A percentile compares a stretch with the other conserved stretches of the same genome.
phyloP scores from a whole-genome alignment of 2,329 filamentous ascomycete genomes.

The Beauveria australis region DNA sequence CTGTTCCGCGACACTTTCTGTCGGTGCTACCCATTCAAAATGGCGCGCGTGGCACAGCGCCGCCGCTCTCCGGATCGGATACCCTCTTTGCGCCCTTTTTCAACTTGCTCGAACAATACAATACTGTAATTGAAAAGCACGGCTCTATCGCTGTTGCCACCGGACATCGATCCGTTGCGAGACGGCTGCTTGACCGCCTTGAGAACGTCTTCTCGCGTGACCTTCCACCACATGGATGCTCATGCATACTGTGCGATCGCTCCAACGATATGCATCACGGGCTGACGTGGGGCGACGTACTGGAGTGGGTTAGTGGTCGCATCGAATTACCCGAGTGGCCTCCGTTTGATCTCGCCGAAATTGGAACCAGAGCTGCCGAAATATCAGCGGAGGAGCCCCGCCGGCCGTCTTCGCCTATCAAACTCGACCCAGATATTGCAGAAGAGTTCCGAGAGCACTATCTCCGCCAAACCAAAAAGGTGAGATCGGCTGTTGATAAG shows the following conservation, averaged over 20 bases:
- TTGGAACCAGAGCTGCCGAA: slow-evolving; percentile 53
- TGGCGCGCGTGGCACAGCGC: slow-evolving; percentile 51
- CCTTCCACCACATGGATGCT: slow-evolving; percentile 77
- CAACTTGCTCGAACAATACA: slow-evolving; percentile 77
- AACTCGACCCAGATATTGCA: slow-evolving; percentile 88
- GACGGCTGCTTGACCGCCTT: slow-evolving; percentile 77
- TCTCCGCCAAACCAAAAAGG: slow-evolving; percentile 84
- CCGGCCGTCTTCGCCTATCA: slow-evolving; percentile 52
- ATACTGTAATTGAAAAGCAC: slow-evolving; percentile 68
- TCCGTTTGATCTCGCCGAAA: slow-evolving; percentile 65
- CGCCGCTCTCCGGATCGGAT: slow-evolving; percentile 58
- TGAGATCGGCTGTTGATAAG: slow-evolving; percentile 79
- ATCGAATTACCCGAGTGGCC: slow-evolving; percentile 84
- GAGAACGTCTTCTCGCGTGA: slow-evolving; percentile 93
- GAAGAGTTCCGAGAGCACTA: slow-evolving; percentile 92
- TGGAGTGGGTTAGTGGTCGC: slow-evolving; percentile 86
- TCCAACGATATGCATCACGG: slow-evolving; percentile 57
- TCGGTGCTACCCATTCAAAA: slow-evolving; percentile 51
- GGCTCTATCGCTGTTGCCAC: slow-evolving; percentile 93
- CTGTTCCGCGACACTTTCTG: slow-evolving; percentile 67
- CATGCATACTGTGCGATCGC: slow-evolving; percentile 72
- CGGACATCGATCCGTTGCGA: slow-evolving; percentile 88
- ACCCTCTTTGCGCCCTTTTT: slow-evolving; percentile 77
- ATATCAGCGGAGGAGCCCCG: slow-evolving; percentile 50
- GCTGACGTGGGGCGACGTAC: slow-evolving; percentile 88